phyloP scores from a whole-genome alignment of 2,329 filamentous ascomycete species.

The Raffaelea arxii region DNA sequence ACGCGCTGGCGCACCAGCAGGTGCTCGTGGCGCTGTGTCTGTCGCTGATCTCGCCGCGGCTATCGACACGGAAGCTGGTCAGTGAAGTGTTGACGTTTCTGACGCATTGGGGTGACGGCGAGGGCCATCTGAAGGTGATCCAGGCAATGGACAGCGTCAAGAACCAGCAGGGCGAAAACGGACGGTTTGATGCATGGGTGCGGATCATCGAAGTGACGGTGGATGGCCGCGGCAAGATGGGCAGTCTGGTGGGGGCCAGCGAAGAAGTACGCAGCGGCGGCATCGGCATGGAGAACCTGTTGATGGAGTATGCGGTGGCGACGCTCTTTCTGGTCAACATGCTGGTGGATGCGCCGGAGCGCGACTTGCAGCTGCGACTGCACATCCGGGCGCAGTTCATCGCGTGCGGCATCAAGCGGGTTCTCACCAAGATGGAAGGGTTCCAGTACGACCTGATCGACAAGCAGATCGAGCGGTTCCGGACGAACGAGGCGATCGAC shows the following conservation, averaged over 20 bases:
- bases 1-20: slow-evolving; percentile 82
- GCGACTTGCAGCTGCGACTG: slow-evolving; percentile 81
- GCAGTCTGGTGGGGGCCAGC: slow-evolving; percentile 89
- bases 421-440: slow-evolving; percentile 91
- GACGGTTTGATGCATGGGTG: slow-evolving; percentile 97
- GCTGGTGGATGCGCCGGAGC: slow-evolving; percentile 83
- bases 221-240: slow-evolving; percentile 97
- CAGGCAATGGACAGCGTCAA: slow-evolving; percentile 91
- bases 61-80: slow-evolving; percentile 88
- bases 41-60: slow-evolving; percentile 76
- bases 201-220: slow-evolving; percentile 94
- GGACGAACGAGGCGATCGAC: slow-evolving; percentile 91
- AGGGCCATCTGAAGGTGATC: slow-evolving; percentile 87
- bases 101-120: slow-evolving; percentile 80
- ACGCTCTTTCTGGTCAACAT: slow-evolving; percentile 94
- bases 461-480: slow-evolving; percentile 93
- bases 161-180: slow-evolving; percentile 78
- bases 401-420: slow-evolving; percentile 87
- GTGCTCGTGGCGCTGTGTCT: slow-evolving; percentile 81
- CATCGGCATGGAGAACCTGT: slow-evolving; percentile 95
- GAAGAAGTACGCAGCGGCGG: slow-evolving; percentile 93
- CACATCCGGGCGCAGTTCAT: slow-evolving; percentile 95
- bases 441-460: slow-evolving; percentile 98
- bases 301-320: slow-evolving; percentile 98
- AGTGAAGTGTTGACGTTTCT: slow-evolving; percentile 95